These are phyloP conservation scores for Marsdenia floribunda DNA, from an alignment of 257 asterid genomes.

Conservation along the genomic window DNA sequence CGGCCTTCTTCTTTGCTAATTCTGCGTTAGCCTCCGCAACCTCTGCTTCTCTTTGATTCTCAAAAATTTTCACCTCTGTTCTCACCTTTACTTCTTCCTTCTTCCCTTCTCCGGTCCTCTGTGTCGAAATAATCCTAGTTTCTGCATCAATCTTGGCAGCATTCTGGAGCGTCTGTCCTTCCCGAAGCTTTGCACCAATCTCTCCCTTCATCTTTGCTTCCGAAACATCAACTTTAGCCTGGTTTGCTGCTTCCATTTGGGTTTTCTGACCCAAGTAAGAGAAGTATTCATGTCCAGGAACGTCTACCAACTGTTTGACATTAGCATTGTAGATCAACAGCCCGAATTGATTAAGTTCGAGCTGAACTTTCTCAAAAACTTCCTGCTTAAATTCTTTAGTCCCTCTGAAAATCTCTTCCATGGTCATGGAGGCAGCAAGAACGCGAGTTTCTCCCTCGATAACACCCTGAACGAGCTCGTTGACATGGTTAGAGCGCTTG, in stretches of 20 bases:
- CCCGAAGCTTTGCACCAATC: not conserved
- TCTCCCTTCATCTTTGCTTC: constrained; percentile 11
- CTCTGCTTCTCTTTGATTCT: constrained; percentile 12
- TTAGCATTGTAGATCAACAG: constrained; percentile 12
- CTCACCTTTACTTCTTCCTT: constrained; percentile 6
- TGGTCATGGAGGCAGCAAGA: constrained; percentile 9
- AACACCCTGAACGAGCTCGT: constrained; percentile 8
- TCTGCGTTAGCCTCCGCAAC: constrained; percentile 9
- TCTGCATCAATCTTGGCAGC: constrained; percentile 9
- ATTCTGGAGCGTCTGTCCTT: constrained; percentile 7
- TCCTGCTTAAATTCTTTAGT: constrained; percentile 7
- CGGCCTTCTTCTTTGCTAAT: constrained; percentile 10
- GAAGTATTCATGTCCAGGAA: not conserved
- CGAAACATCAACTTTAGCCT: constrained; percentile 8
- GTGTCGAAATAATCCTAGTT: constrained; percentile 3
- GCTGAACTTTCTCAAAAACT: constrained; percentile 8
- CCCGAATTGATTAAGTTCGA: constrained; percentile 9
- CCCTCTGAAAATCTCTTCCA: constrained; percentile 11
- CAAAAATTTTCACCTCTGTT: constrained; percentile 3
- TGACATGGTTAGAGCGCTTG: constrained; percentile 7
- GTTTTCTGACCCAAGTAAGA: constrained; percentile 13
- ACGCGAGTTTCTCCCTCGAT: constrained; percentile 15
- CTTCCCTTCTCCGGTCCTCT: not conserved
- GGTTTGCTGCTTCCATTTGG: constrained; percentile 10
- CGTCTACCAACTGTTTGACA: constrained; percentile 12